Percentiles rank a stretch among this genome's conserved stretches.
Conservation (phyloP, 306 rosid species). For the Pterocarpus santalinus region DNA sequence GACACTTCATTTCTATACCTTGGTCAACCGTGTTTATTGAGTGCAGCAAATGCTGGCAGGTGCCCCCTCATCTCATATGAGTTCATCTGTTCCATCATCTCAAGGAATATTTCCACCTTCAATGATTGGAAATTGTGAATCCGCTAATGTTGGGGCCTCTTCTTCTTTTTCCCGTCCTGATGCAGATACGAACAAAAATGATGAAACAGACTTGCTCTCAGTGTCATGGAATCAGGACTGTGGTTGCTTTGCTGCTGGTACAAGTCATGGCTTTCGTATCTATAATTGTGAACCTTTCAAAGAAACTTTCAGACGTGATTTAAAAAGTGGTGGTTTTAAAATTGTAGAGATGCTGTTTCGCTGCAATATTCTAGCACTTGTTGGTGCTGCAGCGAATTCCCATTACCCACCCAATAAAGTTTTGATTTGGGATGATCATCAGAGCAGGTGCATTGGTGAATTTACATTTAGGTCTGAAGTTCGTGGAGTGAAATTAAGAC, state of each 20-base stretch:
- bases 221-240: constrained; percentile 93
- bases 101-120: constrained; percentile 63
- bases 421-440: constrained; percentile 96
- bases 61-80: constrained; percentile 52
- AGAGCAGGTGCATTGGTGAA: constrained; percentile 86
- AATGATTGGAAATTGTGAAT: constrained; percentile 55
- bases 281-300: constrained; percentile 89
- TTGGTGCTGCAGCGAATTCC: constrained; percentile 80
- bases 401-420: constrained; percentile 89
- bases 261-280: constrained; percentile 84
- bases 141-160: constrained; percentile 64
- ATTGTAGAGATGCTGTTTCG: constrained; percentile 95
- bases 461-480: constrained; percentile 89
- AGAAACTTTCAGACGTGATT: constrained; percentile 90
- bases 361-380: constrained; percentile 93
- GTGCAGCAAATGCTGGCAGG: constrained; percentile 52
- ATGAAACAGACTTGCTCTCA: constrained; percentile 66
- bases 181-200: constrained; percentile 54
- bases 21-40: constrained; percentile 40
- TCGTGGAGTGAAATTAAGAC: constrained; percentile 83
- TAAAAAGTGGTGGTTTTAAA: constrained; percentile 84
- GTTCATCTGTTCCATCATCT: constrained; percentile 65
- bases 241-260: constrained; percentile 91
- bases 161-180: constrained; percentile 57
- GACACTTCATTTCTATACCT: constrained; percentile 39